phyloP scores from a whole-genome alignment of 768 basidiomycete species.

The Rhodotorula babjevae region DNA sequence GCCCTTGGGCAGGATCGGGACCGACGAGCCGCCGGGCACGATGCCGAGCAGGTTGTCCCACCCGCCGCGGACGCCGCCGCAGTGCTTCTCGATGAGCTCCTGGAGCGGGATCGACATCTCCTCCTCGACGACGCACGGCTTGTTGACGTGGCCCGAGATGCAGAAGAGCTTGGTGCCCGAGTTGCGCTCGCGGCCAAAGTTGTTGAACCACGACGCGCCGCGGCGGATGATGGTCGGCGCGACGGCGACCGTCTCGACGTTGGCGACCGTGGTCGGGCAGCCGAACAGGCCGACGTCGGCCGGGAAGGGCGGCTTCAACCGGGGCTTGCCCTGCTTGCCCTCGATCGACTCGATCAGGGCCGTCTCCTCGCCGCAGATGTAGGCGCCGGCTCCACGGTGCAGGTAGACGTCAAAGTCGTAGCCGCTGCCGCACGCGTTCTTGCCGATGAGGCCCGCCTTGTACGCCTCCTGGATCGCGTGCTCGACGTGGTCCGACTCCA shows the following conservation, averaged over 20 bases:
- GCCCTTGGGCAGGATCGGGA: constrained; percentile 81
- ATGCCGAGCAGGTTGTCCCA: constrained; percentile 98
- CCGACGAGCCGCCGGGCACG: constrained; percentile 89
- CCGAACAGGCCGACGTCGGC: constrained; percentile 97
- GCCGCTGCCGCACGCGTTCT: constrained; percentile 83
- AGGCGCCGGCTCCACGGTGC: constrained; percentile 97
- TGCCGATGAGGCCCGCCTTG: constrained; percentile 77
- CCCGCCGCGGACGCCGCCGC: constrained; percentile 86
- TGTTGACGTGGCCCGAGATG: constrained; percentile 95
- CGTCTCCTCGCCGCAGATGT: constrained; percentile 98
- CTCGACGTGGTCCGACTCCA: constrained; percentile 87
- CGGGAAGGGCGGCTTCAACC: constrained; percentile 97
- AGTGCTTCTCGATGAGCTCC: constrained; percentile 93
- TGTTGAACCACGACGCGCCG: constrained; percentile 82
- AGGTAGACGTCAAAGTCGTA: constrained; percentile 96
- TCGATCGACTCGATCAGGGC: constrained; percentile 94
- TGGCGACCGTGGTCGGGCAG: constrained; percentile 93
- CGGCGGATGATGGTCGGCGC: constrained; percentile 93
- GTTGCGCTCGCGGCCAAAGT: constrained; percentile 86
- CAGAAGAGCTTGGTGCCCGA: constrained; percentile 96
- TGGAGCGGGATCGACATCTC: constrained; percentile 97
- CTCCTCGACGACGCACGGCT: constrained; percentile 95
- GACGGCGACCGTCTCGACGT: constrained; percentile 96
- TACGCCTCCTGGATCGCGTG: constrained; percentile 96
- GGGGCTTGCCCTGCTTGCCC: constrained; percentile 96